phyloP scores from a whole-genome alignment of 176 grass and related monocot genomes.

The Raddia distichophylla region DNA sequence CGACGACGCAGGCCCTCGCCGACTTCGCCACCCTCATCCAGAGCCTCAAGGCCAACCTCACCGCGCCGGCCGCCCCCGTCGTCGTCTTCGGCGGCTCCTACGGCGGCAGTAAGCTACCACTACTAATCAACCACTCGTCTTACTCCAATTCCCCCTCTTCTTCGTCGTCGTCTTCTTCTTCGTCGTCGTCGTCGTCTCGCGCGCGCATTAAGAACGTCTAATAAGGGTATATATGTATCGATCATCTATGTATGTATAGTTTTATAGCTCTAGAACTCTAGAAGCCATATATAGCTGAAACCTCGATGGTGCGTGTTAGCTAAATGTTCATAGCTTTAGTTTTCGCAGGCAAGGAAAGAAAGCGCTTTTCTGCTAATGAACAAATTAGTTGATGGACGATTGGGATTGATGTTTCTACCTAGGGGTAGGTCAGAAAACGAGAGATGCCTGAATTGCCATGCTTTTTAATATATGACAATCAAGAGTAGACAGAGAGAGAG shows the following conservation, averaged over 20 bases:
- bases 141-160: too few relatives aligned
- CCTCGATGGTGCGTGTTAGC: background rate
- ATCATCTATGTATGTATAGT: too few relatives aligned
- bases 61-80: slow-evolving; percentile 41
- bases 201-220: too few relatives aligned
- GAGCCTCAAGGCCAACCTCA: slow-evolving; percentile 65
- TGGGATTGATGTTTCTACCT: background rate
- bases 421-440: background rate
- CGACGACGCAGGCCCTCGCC: slow-evolving; percentile 58
- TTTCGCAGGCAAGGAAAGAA: background rate
- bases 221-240: too few relatives aligned
- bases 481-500: background rate
- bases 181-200: too few relatives aligned
- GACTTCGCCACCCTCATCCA: slow-evolving; percentile 55
- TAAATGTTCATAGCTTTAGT: background rate
- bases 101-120: slow-evolving; percentile 52
- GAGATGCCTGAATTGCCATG: background rate
- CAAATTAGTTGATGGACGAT: background rate
- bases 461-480: background rate
- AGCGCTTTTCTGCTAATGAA: background rate
- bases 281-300: background rate
- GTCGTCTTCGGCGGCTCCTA: slow-evolving; percentile 64
- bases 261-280: too few relatives aligned
- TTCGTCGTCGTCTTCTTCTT: too few relatives aligned
- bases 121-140: background rate